phyloP scores from a whole-genome alignment of 192 early-diverging fungal species.

The Helicostylum pulchrum region DNA sequence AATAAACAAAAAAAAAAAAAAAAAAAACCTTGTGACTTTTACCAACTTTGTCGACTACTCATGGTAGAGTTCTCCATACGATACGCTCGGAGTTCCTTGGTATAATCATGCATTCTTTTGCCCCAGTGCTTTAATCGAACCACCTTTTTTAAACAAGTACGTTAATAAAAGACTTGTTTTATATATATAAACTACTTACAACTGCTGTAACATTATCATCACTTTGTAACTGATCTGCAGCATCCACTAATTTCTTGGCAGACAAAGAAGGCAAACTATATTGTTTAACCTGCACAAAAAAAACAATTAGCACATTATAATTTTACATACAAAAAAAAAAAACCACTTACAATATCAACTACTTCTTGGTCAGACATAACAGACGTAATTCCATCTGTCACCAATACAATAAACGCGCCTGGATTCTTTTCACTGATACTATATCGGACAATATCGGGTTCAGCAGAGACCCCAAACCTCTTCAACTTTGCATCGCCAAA shows the following conservation, averaged over 20 bases:
- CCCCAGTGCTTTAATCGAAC: conserved; percentile 73
- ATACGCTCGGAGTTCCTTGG: conserved; percentile 58
- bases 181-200: no score
- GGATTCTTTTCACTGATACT: conserved; percentile 52
- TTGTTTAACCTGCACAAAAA: conserved; percentile 53
- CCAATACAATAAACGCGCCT: conserved; percentile 65
- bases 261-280: conserved; percentile 52
- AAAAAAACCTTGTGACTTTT: neutral
- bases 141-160: conserved; percentile 40
- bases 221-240: conserved; percentile 61
- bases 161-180: no score
- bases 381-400: conserved; percentile 67
- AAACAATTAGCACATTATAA: neutral
- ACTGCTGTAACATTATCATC: conserved; percentile 69
- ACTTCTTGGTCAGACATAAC: conserved; percentile 76
- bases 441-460: conserved; percentile 60
- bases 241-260: conserved; percentile 57
- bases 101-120: conserved; percentile 58
- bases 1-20: conserved; percentile 5
- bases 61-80: conserved; percentile 49
- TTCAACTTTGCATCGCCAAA: conserved; percentile 71
- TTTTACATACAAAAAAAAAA: neutral
- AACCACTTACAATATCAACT: conserved; percentile 53
- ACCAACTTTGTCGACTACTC: conserved; percentile 39
- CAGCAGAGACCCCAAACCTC: conserved; percentile 66